phyloP scores from a whole-genome alignment of 345 rosid species.

The Pelargonium nanum region DNA sequence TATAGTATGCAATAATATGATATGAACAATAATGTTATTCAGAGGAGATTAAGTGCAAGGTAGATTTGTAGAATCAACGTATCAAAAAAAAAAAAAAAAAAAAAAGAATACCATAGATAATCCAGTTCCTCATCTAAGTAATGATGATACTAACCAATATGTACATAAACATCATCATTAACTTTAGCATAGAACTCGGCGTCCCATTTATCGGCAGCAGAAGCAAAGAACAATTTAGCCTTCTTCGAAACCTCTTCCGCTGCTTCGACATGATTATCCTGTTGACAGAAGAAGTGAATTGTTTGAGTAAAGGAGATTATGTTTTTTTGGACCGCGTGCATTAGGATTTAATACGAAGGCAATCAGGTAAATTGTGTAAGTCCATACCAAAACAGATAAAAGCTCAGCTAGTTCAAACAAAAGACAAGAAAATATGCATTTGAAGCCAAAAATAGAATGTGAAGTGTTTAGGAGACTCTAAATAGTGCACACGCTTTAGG shows the following conservation, averaged over 20 bases:
- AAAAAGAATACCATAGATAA: neutral
- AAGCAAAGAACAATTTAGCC: slow-evolving; percentile 25
- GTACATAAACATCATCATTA: slow-evolving; percentile 34
- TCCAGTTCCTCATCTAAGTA: neutral
- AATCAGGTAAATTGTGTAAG: neutral
- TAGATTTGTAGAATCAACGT: no score
- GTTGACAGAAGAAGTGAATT: neutral
- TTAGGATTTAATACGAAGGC: neutral
- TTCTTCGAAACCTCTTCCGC: slow-evolving; percentile 28
- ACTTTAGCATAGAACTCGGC: slow-evolving; percentile 43
- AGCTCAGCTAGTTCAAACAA: neutral
- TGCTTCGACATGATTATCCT: slow-evolving; percentile 33
- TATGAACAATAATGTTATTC: neutral
- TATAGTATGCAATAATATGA: neutral
- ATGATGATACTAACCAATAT: slow-evolving; percentile 26
- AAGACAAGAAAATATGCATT: neutral
- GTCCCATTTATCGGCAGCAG: slow-evolving; percentile 37
- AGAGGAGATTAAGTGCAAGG: neutral
- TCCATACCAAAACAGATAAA: neutral
- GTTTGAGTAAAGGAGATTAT: no score
- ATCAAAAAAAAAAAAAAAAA: neutral
- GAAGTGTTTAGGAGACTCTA: neutral
- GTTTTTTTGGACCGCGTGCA: no score
- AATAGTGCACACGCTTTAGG: no score
- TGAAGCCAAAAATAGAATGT: neutral